Base-by-base conservation (phyloP, 169 alveolate species). In the Plasmodium cynomolgi region DNA sequence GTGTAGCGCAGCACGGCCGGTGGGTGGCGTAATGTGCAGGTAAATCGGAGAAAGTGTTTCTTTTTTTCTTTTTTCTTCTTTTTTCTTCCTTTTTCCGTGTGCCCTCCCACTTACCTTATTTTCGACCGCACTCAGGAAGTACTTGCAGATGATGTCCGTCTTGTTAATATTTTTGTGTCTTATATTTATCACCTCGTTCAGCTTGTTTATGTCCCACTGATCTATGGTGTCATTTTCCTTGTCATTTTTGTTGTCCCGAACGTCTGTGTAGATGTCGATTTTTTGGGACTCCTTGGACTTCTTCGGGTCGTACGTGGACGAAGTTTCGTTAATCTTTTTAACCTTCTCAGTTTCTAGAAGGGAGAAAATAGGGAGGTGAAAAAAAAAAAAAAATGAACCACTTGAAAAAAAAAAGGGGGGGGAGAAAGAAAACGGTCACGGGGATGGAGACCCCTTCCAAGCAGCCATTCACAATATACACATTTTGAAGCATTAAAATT, bases 51-150 rank as follows among this genome's bases (percentile, higher is more conserved):
- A 62, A 26, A 0, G 15, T n/a, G 29, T n/a, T 62, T n/a, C 9
- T 26, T 13, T 50, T 79, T 39, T 71, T 73, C 26, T 31, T 11
- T 58, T 47, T 83, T 29, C 17, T 11, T 1, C 11, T 9, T 34
- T 39, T 13, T 7, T 11, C 8, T 44, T n/a, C 3, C 83, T 41
- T 7, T 39, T 8, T 73, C 23, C 47, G 4, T 37, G 20, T 17
- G 47, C 34, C 80, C 11, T 79, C 88, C 92, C 31, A 47, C 54
- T n/a, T 75, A 96, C 97, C 92, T 96, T 97, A 82, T 97, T 97
- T 93, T 99, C 99, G 33, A 99, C 99, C 5, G 99, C 99, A 37
- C 97, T 98, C 41, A 99, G 93, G 96, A 99, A 99, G 93, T 97
- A 98, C 83, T 98, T 97, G 95, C 99, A 99, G 23, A 99, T 98